These are phyloP conservation scores for Eucalyptus tenuipes DNA, from an alignment of 345 rosid species.

Conservation along the genomic window DNA sequence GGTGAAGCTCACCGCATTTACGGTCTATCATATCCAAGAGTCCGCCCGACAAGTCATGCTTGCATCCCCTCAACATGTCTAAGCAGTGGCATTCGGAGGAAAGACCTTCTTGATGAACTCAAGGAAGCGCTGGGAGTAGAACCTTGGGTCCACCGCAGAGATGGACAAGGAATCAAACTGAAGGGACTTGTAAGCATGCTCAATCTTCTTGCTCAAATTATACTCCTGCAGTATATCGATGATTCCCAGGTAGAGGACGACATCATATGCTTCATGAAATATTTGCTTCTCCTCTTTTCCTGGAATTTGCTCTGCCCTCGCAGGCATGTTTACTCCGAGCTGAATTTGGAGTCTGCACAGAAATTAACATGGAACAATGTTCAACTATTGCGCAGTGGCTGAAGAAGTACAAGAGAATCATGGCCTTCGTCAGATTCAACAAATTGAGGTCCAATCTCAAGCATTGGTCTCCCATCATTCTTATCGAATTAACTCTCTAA, in stretches of 20 bases:
- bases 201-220: slow-evolving; percentile 83
- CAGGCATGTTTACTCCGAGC: slow-evolving; percentile 96
- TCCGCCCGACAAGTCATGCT: neutral
- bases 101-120: slow-evolving; percentile 78
- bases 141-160: slow-evolving; percentile 85
- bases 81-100: slow-evolving; percentile 26
- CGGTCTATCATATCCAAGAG: neutral
- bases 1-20: neutral
- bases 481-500: neutral
- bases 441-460: neutral
- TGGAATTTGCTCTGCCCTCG: slow-evolving; percentile 76
- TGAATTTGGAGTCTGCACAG: slow-evolving; percentile 72
- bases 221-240: slow-evolving; percentile 92
- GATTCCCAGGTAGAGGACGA: slow-evolving; percentile 82
- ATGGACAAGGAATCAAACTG: slow-evolving; percentile 82
- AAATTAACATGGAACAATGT: neutral
- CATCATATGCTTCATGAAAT: slow-evolving; percentile 62
- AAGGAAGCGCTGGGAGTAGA: slow-evolving; percentile 74
- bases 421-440: neutral
- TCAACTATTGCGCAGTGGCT: neutral
- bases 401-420: neutral
- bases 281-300: slow-evolving; percentile 66
- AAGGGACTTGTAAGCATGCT: slow-evolving; percentile 84
- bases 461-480: neutral
- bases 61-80: neutral